phyloP scores from a whole-genome alignment of 768 basidiomycete species.

The Podaxis sp. region DNA sequence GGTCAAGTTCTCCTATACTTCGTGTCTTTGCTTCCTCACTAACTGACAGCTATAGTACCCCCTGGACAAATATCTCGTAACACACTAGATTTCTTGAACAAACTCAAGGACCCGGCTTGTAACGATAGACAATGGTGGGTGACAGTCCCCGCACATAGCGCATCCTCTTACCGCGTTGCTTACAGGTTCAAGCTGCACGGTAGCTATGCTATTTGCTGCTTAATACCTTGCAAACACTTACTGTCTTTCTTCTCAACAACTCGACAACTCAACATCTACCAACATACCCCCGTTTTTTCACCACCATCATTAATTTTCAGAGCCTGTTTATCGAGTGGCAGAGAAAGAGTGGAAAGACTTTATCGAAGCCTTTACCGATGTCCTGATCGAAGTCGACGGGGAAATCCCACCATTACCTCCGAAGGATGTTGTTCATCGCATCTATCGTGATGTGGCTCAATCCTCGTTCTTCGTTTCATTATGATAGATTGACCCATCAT shows the following conservation, averaged over 20 bases:
- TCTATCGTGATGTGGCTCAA: constrained; percentile 77
- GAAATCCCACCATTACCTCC: constrained; percentile 88
- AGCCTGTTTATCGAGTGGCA: constrained; percentile 76
- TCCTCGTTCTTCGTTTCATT: neutral
- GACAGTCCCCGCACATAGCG: neutral
- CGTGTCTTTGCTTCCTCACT: constrained; percentile 27
- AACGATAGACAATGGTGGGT: constrained; percentile 83
- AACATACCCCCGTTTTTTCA: neutral
- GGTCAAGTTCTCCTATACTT: constrained; percentile 55
- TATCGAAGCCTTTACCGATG: constrained; percentile 65
- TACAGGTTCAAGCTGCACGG: constrained; percentile 85
- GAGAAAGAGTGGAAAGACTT: constrained; percentile 92
- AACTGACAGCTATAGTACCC: constrained; percentile 51
- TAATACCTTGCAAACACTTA: too few relatives aligned
- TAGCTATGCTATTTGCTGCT: constrained; percentile 25
- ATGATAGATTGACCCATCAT: neutral
- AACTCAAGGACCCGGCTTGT: constrained; percentile 70
- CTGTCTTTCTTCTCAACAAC: neutral
- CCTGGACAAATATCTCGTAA: constrained; percentile 87
- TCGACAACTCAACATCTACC: neutral
- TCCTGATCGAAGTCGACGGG: constrained; percentile 70
- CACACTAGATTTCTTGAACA: constrained; percentile 72
- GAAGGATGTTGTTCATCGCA: constrained; percentile 89
- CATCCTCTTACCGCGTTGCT: neutral
- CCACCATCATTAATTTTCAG: constrained; percentile 31